A percentile compares a stretch with the other conserved stretches of the same genome.
Evolutionary conservation across 2,329 filamentous ascomycete genomes (phyloP).

Genomic region (Eurotiales sp.): DNA sequence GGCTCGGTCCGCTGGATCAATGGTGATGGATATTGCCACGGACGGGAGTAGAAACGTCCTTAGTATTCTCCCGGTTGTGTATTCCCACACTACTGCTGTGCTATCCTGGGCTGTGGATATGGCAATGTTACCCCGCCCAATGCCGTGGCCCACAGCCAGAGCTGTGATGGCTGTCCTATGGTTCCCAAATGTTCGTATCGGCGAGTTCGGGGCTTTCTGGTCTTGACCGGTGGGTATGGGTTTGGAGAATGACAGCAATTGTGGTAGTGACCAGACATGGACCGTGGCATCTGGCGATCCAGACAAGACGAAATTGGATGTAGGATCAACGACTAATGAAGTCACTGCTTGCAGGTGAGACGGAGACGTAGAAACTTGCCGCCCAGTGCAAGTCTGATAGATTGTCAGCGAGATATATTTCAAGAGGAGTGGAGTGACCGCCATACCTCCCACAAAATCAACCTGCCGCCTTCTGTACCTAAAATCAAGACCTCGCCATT

Average conservation of each 20-base stretch:
- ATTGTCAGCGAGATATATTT: conserved; percentile 9
- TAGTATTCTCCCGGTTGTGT: conserved; percentile 69
- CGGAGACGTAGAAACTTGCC: conserved; percentile 42
- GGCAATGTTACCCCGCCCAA: conserved; percentile 72
- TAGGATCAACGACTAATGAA: conserved; percentile 66
- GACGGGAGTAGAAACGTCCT: conserved; percentile 77
- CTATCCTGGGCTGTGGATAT: conserved; percentile 82
- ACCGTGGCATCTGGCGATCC: conserved; percentile 71
- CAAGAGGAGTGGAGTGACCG: background rate
- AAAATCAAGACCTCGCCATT: conserved; percentile 62
- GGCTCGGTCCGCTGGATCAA: conserved; percentile 81
- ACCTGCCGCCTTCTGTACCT: conserved; percentile 77
- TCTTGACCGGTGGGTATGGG: conserved; percentile 39
- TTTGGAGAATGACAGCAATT: conserved; percentile 62
- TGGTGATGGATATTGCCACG: conserved; percentile 65
- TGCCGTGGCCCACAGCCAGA: conserved; percentile 61
- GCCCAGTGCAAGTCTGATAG: conserved; percentile 40
- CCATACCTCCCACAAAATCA: conserved; percentile 89
- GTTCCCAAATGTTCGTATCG: conserved; percentile 71
- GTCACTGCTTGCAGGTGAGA: conserved; percentile 57
- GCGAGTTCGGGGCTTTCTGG: conserved; percentile 53
- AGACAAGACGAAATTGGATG: conserved; percentile 50
- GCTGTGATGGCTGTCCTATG: conserved; percentile 53
- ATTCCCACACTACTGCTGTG: conserved; percentile 91
- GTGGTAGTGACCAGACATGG: conserved; percentile 82